Percentiles rank a stretch among this genome's conserved stretches.
These are phyloP conservation scores for Suillus weaverae DNA, from an alignment of 768 basidiomycete genomes.

Conservation along the genomic window DNA sequence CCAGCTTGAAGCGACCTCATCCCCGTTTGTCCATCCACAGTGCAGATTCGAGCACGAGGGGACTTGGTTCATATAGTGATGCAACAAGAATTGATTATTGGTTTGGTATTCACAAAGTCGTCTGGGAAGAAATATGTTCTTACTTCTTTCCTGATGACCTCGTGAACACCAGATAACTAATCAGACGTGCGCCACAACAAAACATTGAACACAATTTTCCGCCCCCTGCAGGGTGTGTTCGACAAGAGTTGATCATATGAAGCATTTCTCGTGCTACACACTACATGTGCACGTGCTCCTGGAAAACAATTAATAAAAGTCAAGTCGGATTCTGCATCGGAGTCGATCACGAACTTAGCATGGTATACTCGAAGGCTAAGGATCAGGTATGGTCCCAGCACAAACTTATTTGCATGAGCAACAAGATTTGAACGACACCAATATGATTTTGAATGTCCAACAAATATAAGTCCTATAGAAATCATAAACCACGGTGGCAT, in stretches of 20 bases:
- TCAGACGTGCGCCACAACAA: neutral
- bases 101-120: neutral
- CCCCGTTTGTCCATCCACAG: neutral
- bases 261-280: neutral
- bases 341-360: neutral
- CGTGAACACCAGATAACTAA: neutral
- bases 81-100: neutral
- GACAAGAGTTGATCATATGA: neutral
- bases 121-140: too few species aligned
- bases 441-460: neutral
- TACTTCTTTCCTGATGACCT: neutral
- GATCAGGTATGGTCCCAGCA: neutral
- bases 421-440: neutral
- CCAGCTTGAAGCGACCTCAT: neutral
- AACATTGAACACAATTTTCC: neutral
- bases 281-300: neutral
- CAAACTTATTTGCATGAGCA: neutral
- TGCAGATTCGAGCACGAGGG: neutral
- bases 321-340: neutral
- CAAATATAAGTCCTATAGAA: neutral
- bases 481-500: neutral
- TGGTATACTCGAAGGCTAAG: neutral
- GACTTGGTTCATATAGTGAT: neutral
- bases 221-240: neutral
- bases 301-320: neutral